Evolutionary conservation across 768 basidiomycete genomes (phyloP), one percentile per base, ranked within the genome.

Genomic region (Roridomyces roridus): DNA sequence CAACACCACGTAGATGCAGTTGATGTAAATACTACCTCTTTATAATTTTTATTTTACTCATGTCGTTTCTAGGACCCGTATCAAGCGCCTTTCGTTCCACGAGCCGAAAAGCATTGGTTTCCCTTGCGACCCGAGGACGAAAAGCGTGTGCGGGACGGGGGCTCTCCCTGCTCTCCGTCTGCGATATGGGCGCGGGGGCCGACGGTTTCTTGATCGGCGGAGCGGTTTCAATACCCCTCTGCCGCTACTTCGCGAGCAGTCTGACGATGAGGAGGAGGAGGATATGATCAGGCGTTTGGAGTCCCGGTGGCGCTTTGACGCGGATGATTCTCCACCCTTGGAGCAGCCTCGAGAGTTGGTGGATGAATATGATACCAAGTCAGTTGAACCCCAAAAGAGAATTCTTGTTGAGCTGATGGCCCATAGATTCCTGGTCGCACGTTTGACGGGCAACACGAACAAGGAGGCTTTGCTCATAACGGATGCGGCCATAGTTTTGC

Each of bases 1-100:
- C 82, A 87, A 45, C 82, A 85, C 46, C 96, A 93, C 88, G 95
- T 96, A 63, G 95, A 98, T 67, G 77, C 80, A 48, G 80, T 92
- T 60, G 95, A 97, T 72, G 91, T 93, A 67, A 68, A 82, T 73
- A 0, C 47, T 14, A 35, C 14, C 18, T 42, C 10, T 34, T 28
- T 43, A 15, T 23, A 6, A 35, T 14, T 40, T 50, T 9, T 44
- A 37, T 15, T 36, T 28, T 54, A 6, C 11, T 18, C 28, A 43
- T 20, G 49, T 23, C 14, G 39, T 28, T 50, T 46, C 4, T 59
- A 92, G 89, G 84, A 84, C 58, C 79, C 89, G 1, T 95, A 89
- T 67, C 90, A 94, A 67, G 77, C 85, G 6, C 77, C 80, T 0
- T 81, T 83, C 0, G 70, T 79, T 0, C 74, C 91, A 0, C 83